Evolutionary conservation across 371 early-diverging fungal genomes (phyloP).

Genomic region (Mucor irregularis): DNA sequence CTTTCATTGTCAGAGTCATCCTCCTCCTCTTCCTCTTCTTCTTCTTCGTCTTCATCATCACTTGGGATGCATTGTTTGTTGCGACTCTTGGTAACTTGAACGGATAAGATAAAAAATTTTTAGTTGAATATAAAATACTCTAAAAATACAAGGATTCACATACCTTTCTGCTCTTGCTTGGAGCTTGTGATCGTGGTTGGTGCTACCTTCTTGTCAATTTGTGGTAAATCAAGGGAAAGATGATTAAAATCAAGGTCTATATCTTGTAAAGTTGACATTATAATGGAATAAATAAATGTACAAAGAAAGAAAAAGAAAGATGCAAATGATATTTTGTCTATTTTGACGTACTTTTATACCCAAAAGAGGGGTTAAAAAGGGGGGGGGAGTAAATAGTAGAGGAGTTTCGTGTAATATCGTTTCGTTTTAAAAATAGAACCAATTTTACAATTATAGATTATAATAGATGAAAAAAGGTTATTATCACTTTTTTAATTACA

Average conservation of each 20-base stretch:
- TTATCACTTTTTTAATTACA: no score
- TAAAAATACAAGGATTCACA: no score
- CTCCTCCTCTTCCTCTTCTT: slow-evolving; percentile 27
- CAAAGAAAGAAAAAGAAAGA: neutral
- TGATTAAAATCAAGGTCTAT: neutral
- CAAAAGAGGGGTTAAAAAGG: neutral
- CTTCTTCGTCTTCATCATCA: slow-evolving; percentile 43
- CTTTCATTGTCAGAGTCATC: neutral
- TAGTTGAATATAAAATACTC: neutral
- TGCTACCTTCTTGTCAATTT: neutral
- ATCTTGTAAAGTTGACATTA: slow-evolving; percentile 1
- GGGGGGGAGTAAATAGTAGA: no score
- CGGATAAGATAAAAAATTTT: neutral
- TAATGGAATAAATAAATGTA: neutral
- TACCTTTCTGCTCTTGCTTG: no score
- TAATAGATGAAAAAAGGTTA: no score
- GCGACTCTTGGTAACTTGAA: slow-evolving; percentile 20
- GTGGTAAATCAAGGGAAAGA: slow-evolving; percentile 5
- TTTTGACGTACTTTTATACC: neutral
- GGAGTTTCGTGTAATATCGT: neutral
- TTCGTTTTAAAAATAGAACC: neutral
- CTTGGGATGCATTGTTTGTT: slow-evolving; percentile 46
- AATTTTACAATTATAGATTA: neutral
- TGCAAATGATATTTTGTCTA: neutral
- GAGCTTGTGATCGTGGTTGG: neutral